Evolutionary conservation across 2,329 filamentous ascomycete species (phyloP).

Genomic region (Fusarium sp.): DNA sequence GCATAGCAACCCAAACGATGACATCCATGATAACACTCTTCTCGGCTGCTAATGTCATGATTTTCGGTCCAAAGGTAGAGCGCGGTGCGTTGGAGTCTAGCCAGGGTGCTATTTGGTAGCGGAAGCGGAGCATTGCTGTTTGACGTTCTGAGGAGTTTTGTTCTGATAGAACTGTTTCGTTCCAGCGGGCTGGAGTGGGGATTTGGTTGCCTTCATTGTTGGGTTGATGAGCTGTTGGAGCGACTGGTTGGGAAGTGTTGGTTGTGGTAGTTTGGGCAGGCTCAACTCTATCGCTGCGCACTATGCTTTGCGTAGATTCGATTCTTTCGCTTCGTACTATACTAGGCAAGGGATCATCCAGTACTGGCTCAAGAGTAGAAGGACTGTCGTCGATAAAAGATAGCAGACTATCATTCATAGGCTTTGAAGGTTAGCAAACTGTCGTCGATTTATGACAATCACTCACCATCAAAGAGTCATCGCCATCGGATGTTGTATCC

Average conservation of each 20-base stretch:
- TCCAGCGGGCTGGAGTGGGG: slow-evolving; percentile 16
- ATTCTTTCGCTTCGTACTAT: background rate
- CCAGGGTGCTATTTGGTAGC: slow-evolving; percentile 29
- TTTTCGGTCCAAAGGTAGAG: slow-evolving; percentile 13
- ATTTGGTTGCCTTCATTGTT: slow-evolving; percentile 20
- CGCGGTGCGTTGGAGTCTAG: slow-evolving; percentile 27
- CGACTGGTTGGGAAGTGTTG: background rate
- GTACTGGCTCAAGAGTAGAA: background rate
- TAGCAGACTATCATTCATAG: slow-evolving; percentile 4
- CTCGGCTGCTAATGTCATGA: slow-evolving; percentile 13
- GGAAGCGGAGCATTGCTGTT: slow-evolving; percentile 32
- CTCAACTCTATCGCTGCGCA: background rate
- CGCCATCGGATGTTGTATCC: background rate
- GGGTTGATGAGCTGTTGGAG: background rate
- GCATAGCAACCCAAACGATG: slow-evolving; percentile 19
- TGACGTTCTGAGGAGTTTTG: slow-evolving; percentile 28
- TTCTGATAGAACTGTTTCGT: slow-evolving; percentile 22
- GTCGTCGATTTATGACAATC: fast-evolving
- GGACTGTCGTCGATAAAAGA: slow-evolving; percentile 15
- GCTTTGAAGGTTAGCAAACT: background rate
- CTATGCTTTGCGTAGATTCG: background rate
- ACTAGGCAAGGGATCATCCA: background rate
- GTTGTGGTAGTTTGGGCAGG: background rate
- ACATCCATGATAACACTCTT: slow-evolving; percentile 18
- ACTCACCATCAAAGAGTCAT: slow-evolving; percentile 8